phyloP scores from a whole-genome alignment of 345 rosid species.

The Eucalyptus sideroxylon region DNA sequence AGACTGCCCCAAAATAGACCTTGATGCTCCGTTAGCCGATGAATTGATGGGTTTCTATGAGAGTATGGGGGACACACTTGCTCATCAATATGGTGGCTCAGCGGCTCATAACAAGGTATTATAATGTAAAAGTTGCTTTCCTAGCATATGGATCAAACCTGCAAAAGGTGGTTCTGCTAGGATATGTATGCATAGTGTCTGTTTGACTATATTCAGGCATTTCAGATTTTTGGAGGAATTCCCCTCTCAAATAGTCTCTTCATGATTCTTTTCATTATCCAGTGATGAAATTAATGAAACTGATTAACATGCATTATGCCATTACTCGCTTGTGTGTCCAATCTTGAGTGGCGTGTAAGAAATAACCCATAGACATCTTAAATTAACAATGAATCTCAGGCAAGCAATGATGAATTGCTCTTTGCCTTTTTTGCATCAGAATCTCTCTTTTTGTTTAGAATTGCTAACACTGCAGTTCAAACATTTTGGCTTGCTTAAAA shows the following conservation, averaged over 20 bases:
- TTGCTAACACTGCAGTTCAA: background rate
- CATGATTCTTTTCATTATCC: background rate
- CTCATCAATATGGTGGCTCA: slow-evolving; percentile 87
- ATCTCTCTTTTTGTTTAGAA: background rate
- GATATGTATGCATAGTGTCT: background rate
- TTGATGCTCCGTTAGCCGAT: slow-evolving; percentile 75
- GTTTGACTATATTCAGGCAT: background rate
- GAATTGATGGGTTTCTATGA: slow-evolving; percentile 80
- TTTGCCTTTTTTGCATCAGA: background rate
- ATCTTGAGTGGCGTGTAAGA: background rate
- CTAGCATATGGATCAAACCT: background rate
- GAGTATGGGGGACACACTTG: slow-evolving; percentile 85
- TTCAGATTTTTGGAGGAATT: background rate
- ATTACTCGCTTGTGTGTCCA: background rate
- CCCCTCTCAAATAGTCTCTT: background rate
- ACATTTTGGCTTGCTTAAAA: background rate
- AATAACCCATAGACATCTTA: background rate
- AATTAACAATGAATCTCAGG: background rate
- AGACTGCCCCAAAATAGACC: slow-evolving; percentile 57
- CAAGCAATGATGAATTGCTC: background rate
- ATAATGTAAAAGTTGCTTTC: background rate
- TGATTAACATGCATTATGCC: background rate
- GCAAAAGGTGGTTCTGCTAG: background rate
- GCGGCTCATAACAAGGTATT: slow-evolving; percentile 82
- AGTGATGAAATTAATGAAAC: background rate